phyloP scores from a whole-genome alignment of 768 basidiomycete species.

The Mycena rebaudengoi region DNA sequence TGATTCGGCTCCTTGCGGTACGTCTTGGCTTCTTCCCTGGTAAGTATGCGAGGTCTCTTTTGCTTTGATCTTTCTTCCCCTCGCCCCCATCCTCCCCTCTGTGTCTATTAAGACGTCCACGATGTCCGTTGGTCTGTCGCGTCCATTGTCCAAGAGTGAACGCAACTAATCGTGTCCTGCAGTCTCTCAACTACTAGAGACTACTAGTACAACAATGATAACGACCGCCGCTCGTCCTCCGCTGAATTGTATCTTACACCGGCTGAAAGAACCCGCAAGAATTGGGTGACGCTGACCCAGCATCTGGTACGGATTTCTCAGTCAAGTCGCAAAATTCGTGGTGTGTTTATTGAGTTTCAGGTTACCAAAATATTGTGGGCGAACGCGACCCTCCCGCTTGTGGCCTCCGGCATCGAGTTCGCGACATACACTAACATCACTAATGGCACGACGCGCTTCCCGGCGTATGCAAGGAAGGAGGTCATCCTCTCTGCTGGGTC shows the following conservation, averaged over 20 bases:
- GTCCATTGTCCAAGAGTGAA: background rate
- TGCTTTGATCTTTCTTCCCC: too few relatives aligned
- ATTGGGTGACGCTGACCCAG: constrained; percentile 57
- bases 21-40: too few relatives aligned
- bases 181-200: constrained; percentile 59
- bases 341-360: constrained; percentile 27
- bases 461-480: constrained; percentile 53
- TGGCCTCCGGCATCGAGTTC: constrained; percentile 57
- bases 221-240: constrained; percentile 62
- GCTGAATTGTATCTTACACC: constrained; percentile 63
- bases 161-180: background rate
- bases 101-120: too few relatives aligned
- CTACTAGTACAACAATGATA: too few relatives aligned
- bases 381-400: constrained; percentile 43
- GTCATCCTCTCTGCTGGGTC: constrained; percentile 64
- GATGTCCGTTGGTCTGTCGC: constrained; percentile 53
- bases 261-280: constrained; percentile 52
- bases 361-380: constrained; percentile 56
- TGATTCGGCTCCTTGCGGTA: too few relatives aligned
- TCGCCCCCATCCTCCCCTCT: too few relatives aligned
- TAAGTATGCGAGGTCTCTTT: too few relatives aligned
- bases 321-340: background rate
- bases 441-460: constrained; percentile 47
- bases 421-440: constrained; percentile 40
- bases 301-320: constrained; percentile 42